These are phyloP conservation scores for Cajanus cajan DNA, from an alignment of 306 rosid species.

Conservation along the genomic window DNA sequence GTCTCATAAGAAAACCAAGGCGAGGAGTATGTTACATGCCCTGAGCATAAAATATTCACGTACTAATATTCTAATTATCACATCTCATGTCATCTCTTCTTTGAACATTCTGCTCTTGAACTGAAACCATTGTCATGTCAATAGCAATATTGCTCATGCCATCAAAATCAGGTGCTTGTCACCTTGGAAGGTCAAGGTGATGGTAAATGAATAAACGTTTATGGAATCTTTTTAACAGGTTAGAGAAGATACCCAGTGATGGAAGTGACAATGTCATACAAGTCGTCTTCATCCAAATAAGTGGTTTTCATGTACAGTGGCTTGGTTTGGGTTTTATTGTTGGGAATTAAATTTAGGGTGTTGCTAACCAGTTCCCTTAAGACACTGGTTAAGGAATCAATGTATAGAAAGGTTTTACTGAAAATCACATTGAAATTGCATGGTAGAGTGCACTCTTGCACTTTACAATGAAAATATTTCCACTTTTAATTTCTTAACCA, in stretches of 20 bases:
- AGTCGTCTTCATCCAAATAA: neutral
- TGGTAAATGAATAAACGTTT: neutral
- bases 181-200: neutral
- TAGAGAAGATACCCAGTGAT: neutral
- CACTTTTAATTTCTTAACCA: no score
- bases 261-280: neutral
- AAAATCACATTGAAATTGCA: no score
- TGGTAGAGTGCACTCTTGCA: no score
- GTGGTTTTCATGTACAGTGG: neutral
- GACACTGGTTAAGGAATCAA: no score
- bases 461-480: no score
- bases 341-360: neutral
- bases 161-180: neutral
- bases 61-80: neutral
- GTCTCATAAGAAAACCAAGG: neutral
- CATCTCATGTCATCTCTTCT: neutral
- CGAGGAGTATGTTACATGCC: neutral
- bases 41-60: neutral
- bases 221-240: neutral
- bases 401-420: no score
- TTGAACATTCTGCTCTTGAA: neutral
- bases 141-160: neutral
- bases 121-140: neutral
- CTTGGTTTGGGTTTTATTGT: neutral
- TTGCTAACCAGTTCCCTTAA: no score